Conservation (phyloP, 139 green algal genomes). For the Chlorella sp. region DNA sequence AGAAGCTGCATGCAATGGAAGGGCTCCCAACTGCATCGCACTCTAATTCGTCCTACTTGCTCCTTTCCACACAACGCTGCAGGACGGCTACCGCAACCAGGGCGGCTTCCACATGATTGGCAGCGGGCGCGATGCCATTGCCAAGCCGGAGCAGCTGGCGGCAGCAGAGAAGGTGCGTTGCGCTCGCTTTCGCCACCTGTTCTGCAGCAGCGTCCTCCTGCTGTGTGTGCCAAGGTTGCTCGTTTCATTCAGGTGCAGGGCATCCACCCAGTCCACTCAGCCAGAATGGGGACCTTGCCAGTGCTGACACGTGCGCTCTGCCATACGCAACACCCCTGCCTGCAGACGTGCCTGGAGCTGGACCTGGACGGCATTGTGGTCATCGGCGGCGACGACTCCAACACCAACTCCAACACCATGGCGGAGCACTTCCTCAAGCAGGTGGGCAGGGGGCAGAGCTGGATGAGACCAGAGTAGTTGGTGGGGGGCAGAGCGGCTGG, state of each 20-base stretch:
- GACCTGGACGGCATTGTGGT: conserved; percentile 70
- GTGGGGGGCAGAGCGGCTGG: too few species aligned
- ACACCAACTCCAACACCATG: conserved; percentile 73
- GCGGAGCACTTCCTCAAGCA: conserved; percentile 57
- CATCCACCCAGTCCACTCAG: neutral
- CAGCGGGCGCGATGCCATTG: conserved; percentile 68
- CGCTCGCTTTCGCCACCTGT: neutral
- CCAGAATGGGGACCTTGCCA: too few species aligned
- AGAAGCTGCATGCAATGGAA: too few species aligned
- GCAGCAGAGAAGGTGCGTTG: conserved; percentile 22
- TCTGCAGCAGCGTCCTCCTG: neutral
- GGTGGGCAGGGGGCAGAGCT: too few species aligned
- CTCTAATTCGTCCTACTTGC: neutral
- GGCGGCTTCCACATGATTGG: conserved; percentile 80
- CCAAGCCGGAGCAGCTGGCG: conserved; percentile 63
- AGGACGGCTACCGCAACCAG: conserved; percentile 39
- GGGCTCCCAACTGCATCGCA: too few species aligned
- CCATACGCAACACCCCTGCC: neutral
- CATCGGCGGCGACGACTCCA: conserved; percentile 75
- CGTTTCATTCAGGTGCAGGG: too few species aligned
- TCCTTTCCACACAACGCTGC: neutral
- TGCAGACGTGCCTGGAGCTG: neutral
- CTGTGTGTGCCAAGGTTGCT: too few species aligned
- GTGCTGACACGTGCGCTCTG: neutral
- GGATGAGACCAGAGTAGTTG: too few species aligned